These are phyloP conservation scores for Sesbania bispinosa DNA, from an alignment of 306 rosid species.

Conservation along the genomic window DNA sequence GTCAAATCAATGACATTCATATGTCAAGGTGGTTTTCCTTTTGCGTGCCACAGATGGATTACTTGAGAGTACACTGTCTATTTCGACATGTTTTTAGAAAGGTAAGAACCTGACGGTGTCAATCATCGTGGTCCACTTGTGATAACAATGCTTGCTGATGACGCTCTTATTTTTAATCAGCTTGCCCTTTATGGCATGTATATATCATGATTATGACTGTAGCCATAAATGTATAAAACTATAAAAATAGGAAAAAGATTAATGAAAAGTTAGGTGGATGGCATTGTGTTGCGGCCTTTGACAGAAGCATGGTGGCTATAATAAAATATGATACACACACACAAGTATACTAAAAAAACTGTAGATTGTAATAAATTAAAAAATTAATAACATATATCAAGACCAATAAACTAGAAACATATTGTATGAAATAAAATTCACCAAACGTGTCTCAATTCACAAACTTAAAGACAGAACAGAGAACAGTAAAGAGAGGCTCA, in stretches of 20 bases:
- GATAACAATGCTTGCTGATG: slow-evolving; percentile 6
- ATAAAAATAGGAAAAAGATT: no score
- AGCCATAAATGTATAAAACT: no score
- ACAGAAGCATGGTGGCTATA: no score
- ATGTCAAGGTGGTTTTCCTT: not conserved
- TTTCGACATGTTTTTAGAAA: not conserved
- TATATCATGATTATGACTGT: not conserved
- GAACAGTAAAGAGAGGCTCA: not conserved
- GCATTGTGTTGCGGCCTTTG: no score
- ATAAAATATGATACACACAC: not conserved
- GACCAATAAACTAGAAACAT: not conserved
- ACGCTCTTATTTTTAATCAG: not conserved
- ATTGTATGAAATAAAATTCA: no score
- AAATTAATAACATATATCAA: not conserved
- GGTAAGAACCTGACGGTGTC: not conserved
- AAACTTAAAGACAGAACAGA: not conserved
- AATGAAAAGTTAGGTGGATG: no score
- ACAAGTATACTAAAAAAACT: not conserved
- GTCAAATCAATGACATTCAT: not conserved
- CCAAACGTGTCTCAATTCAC: not conserved
- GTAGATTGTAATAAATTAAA: not conserved
- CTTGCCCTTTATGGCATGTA: not conserved
- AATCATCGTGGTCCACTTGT: not conserved
- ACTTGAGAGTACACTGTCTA: not conserved
- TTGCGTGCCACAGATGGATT: not conserved